phyloP scores from a whole-genome alignment of 257 asterid genomes.

The Asclepias syriaca region DNA sequence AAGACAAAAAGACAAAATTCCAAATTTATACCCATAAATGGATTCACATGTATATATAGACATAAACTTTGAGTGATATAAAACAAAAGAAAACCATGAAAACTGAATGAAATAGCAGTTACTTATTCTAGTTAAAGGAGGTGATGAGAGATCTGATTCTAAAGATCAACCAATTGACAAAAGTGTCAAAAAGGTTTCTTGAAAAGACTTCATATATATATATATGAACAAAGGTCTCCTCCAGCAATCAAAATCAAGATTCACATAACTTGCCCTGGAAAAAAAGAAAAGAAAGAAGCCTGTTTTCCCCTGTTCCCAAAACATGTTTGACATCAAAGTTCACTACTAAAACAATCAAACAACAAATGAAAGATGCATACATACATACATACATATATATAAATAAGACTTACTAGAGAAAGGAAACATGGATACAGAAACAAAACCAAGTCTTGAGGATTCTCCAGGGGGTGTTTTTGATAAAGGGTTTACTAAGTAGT shows the following conservation, averaged over 20 bases:
- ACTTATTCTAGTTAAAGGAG: not conserved
- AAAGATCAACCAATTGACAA: not conserved
- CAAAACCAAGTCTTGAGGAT: conserved; percentile 1
- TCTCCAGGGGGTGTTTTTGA: not conserved
- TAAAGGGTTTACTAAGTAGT: not conserved
- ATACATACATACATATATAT: too few species aligned
- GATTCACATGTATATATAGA: not conserved
- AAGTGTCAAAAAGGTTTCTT: not conserved
- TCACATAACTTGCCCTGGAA: not conserved
- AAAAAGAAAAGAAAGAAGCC: too few species aligned
- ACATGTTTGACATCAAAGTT: not conserved
- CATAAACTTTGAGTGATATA: not conserved
- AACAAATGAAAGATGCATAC: not conserved
- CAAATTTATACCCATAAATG: not conserved
- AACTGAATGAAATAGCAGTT: not conserved
- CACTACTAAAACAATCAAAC: not conserved
- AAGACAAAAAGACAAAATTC: not conserved
- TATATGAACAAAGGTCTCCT: not conserved
- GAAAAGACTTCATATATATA: not conserved
- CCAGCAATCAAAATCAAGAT: not conserved
- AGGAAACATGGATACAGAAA: not conserved
- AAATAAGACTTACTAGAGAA: not conserved
- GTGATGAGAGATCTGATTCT: not conserved
- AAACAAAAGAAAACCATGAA: not conserved
- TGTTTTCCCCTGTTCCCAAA: not conserved